A percentile compares a stretch with the other conserved stretches of the same genome.
These are phyloP conservation scores for Globisporangium cederbergense DNA, from an alignment of 352 stramenopile genomes.

Conservation along the genomic window DNA sequence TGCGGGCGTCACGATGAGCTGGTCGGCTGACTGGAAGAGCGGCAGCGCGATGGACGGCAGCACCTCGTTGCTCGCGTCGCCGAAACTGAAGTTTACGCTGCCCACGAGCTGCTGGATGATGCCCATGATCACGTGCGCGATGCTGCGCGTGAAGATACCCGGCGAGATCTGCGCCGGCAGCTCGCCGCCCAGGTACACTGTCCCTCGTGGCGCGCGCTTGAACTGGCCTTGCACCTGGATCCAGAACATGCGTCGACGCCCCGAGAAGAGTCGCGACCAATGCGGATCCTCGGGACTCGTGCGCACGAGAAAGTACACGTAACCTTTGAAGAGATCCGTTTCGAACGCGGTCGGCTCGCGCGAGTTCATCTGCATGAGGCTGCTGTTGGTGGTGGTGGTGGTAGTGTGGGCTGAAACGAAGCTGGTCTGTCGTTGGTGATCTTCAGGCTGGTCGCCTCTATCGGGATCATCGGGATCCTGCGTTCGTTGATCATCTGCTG, in stretches of 20 bases:
- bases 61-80: conserved; percentile 29
- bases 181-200: conserved; percentile 74
- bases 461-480: background rate
- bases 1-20: conserved; percentile 66
- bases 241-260: conserved; percentile 80
- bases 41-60: conserved; percentile 70
- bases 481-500: background rate
- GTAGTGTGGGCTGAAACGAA: too few relatives aligned
- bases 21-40: conserved; percentile 76
- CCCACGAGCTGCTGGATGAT: conserved; percentile 70
- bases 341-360: conserved; percentile 68
- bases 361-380: conserved; percentile 56
- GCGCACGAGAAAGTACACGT: conserved; percentile 79
- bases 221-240: conserved; percentile 87
- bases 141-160: conserved; percentile 72
- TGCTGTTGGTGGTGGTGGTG: background rate
- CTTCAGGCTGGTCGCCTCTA: background rate
- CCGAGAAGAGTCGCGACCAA: conserved; percentile 54
- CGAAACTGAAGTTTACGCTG: conserved; percentile 72
- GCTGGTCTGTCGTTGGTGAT: background rate
- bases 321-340: conserved; percentile 83
- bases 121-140: conserved; percentile 73
- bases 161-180: conserved; percentile 57
- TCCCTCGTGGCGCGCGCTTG: conserved; percentile 49
- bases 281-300: conserved; percentile 52